Conservation (phyloP, 495 filamentous ascomycete species). For the Amphirosellinia nigrospora region DNA sequence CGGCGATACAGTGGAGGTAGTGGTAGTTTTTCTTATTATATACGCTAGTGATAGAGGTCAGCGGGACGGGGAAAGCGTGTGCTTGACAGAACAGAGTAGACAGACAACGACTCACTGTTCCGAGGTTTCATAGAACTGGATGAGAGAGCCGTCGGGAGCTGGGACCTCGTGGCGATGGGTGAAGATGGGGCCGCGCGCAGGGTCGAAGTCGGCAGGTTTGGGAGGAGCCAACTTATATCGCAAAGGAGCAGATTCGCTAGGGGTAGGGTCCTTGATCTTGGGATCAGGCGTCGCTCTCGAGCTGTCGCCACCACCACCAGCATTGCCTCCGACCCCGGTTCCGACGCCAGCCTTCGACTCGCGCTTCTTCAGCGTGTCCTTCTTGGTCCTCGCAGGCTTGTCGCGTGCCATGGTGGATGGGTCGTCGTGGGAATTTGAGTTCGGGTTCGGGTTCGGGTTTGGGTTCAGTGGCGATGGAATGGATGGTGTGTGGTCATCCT, state of each 20-base stretch:
- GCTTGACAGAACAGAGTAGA: neutral
- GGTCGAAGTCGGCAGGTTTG: constrained; percentile 63
- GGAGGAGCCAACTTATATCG: constrained; percentile 66
- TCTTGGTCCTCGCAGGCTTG: constrained; percentile 62
- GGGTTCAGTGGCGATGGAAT: constrained; percentile 69
- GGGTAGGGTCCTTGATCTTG: constrained; percentile 57
- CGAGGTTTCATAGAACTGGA: constrained; percentile 65
- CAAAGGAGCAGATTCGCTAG: constrained; percentile 53
- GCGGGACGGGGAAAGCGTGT: constrained; percentile 25
- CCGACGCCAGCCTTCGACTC: constrained; percentile 64
- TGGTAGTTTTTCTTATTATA: constrained; percentile 90
- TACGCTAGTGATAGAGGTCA: constrained; percentile 61
- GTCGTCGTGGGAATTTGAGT: constrained; percentile 45
- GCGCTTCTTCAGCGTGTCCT: constrained; percentile 77
- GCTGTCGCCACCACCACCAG: constrained; percentile 37
- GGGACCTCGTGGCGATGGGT: constrained; percentile 54
- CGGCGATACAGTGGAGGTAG: constrained; percentile 90
- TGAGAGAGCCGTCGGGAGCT: constrained; percentile 50
- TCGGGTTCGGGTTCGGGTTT: constrained; percentile 46
- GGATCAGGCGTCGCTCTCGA: constrained; percentile 61
- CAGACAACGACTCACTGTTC: constrained; percentile 63
- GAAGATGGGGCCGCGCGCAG: constrained; percentile 61
- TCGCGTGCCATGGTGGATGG: constrained; percentile 48
- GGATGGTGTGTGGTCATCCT: constrained; percentile 61
- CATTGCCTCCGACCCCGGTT: constrained; percentile 21